phyloP scores from a whole-genome alignment of 2,329 filamentous ascomycete species.

The Neodidymelliopsis sp. region DNA sequence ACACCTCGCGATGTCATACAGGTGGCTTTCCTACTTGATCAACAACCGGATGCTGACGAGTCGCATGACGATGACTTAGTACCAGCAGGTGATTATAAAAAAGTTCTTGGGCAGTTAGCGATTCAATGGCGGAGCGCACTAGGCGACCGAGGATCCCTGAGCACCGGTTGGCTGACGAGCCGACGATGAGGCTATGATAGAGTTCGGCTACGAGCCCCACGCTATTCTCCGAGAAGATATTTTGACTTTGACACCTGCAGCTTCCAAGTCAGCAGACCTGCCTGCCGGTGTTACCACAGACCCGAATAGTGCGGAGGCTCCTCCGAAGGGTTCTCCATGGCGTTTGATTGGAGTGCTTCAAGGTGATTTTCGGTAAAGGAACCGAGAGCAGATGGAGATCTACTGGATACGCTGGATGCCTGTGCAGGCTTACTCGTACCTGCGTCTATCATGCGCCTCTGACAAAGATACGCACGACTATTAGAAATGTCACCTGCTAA shows the following conservation, averaged over 20 bases:
- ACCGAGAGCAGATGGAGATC: constrained; percentile 8
- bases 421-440: constrained; percentile 2
- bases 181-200: constrained; percentile 36
- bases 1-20: constrained; percentile 70
- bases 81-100: constrained; percentile 51
- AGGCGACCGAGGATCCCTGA: constrained; percentile 87
- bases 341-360: constrained; percentile 7
- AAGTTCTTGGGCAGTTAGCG: constrained; percentile 79
- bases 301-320: constrained; percentile 4
- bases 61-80: constrained; percentile 50
- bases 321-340: background rate
- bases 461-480: background rate
- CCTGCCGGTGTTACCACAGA: constrained; percentile 4
- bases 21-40: constrained; percentile 68
- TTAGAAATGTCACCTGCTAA: background rate
- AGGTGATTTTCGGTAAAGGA: constrained; percentile 8
- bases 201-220: constrained; percentile 2
- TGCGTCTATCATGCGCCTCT: background rate
- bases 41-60: constrained; percentile 57
- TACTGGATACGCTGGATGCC: background rate
- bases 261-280: constrained; percentile 4
- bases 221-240: constrained; percentile 6
- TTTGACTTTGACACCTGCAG: constrained; percentile 10
- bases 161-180: constrained; percentile 76
- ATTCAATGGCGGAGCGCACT: constrained; percentile 90